Evolutionary conservation across 2,329 filamentous ascomycete genomes (phyloP).

Genomic region (Ophiostoma tasmaniense): DNA sequence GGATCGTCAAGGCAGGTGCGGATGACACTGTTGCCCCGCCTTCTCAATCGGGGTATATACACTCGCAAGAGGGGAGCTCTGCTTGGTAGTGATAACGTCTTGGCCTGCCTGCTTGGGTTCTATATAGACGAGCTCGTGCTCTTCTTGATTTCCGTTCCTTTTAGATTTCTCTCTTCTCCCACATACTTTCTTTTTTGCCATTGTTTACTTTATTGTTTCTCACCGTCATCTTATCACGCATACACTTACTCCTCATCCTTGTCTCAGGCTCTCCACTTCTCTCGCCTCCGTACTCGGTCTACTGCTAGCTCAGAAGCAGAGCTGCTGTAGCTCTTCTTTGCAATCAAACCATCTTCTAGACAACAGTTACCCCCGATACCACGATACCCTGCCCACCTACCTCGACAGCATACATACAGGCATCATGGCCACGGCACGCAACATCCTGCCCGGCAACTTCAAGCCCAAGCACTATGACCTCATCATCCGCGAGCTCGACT

Average conservation of each 20-base stretch:
- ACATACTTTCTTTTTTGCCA: background rate
- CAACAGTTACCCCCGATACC: no score
- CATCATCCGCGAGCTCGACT: constrained; percentile 74
- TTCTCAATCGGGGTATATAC: constrained; percentile 4
- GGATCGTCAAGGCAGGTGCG: constrained; percentile 1
- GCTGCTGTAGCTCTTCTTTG: background rate
- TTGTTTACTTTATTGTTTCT: background rate
- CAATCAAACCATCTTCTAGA: no score
- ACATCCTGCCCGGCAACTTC: constrained; percentile 54
- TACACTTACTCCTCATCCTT: background rate
- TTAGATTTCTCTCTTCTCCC: background rate
- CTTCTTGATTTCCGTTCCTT: background rate
- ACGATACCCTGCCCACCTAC: background rate
- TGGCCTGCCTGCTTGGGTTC: background rate
- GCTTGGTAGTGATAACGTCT: background rate
- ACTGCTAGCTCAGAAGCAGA: background rate
- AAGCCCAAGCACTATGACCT: constrained; percentile 82
- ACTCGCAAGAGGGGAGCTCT: background rate
- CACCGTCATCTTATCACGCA: background rate
- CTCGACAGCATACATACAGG: background rate
- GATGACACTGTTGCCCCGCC: constrained; percentile 2
- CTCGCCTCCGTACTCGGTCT: background rate
- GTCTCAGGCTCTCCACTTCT: background rate
- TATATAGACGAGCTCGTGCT: background rate
- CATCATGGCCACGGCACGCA: constrained; percentile 47